Base-by-base conservation (phyloP, 2,329 filamentous ascomycete genomes). In the Hypoxylon sp. region DNA sequence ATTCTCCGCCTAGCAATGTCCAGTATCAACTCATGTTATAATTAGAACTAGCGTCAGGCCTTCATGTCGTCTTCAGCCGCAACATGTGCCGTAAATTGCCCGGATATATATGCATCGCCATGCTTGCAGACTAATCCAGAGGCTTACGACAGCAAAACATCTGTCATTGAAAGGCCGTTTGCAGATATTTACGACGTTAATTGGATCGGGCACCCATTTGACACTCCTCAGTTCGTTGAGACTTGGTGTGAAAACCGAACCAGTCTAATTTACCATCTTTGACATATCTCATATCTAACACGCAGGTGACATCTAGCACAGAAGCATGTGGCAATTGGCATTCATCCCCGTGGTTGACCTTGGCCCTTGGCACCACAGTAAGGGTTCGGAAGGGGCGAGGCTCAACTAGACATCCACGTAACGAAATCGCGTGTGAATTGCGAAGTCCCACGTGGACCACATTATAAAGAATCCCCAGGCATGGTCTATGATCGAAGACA, bases 401-500 rank as follows among this genome's bases (percentile, higher is more conserved):
- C 32, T 28, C 41, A 34, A 41, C 28, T 25, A 50, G 49, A 41
- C 50, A 57, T 14, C 58, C 58, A 63, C 51, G 53, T 65, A 66
- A 46, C 46, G 57, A n/a, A 63, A 43, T 52, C 32, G 56, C 48
- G 49, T 61, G 17, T 55, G 58, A 38, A 62, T 48, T 32, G 50
- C 10, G 50, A 62, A 36, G 9, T 57, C 49, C 57, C 64, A 67
- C 67, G 64, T 70, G 64, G 58, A 60, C 43, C 32, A 41, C 53
- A 58, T 49, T 17, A 17, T 38, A 30, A 57, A 57, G 5, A 50
- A 21, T n/a, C 28, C 6, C 9, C 5, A 7, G 28, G 28, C 6
- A 17, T 36, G 30, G n/a, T 28, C 25, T 50, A 48, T 45, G 11
- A 38, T 25, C 9, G 19, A 46, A 25, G 23, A 1, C 19, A 50